Base-by-base conservation (phyloP, 495 filamentous ascomycete genomes). In the Talaromyces adpressus region DNA sequence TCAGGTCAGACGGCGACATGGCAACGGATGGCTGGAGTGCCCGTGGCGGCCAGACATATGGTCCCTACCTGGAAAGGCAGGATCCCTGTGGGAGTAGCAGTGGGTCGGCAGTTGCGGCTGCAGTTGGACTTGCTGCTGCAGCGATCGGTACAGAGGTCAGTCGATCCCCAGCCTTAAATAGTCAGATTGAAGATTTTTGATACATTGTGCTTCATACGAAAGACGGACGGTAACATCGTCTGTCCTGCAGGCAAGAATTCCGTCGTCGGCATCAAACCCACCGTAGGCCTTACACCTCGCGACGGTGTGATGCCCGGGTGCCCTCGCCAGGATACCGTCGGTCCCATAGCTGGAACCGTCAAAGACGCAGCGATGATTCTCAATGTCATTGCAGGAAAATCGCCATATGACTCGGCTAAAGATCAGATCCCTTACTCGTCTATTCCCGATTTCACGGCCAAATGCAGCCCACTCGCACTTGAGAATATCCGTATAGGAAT, bases 341-440 rank as follows among this genome's bases (percentile, higher is more conserved):
- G 87, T 0, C 85, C 87, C 0, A 83, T 90, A 78, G 81, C 86
- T 12, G 71, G 84, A 16, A 85, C 80, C 1, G 87, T 91, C 62
- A 84, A 81, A 65, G 88, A 91, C 67, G 87, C 87, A 0, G 87
- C 88, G 1, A 81, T 84, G 61, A n/a, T 89, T 4, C 79, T 91
- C 23, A 77, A 84, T 66, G 83, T 80, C 18, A 88, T 90, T 45
- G 85, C 82, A 0, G 85, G 86, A 32, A 32, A 32, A 32, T 32
- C 30, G 4, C 30, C 7, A 32, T 32, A 4, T 32, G 30, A 32
- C 30, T 32, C 30, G 3, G 30, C 30, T 32, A 32, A 2, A 32
- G 30, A 32, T 8, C 30, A 6, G 30, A 32, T 32, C 4, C 30
- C 30, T 32, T 32, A 32, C 30, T 32, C 30, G 30, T 6, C 30